Conservation (phyloP, 805 yeast species). For the Metschnikowia baotianmanensis region DNA sequence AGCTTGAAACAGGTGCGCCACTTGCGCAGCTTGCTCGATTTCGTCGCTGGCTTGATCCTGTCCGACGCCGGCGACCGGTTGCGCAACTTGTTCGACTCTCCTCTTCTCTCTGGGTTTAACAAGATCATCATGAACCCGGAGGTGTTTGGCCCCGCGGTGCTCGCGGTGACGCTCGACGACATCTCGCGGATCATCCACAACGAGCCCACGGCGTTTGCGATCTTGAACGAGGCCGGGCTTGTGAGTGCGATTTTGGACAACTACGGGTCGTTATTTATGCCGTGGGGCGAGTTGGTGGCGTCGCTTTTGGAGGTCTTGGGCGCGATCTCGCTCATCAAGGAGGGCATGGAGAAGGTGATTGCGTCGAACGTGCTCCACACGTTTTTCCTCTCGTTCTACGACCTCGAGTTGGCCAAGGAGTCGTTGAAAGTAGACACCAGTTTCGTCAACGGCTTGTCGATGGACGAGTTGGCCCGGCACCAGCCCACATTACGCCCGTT, state of each 20-base stretch:
- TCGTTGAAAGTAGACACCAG: conserved; percentile 49
- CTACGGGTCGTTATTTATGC: conserved; percentile 54
- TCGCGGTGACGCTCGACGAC: conserved; percentile 60
- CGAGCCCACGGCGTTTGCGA: conserved; percentile 85
- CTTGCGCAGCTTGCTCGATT: conserved; percentile 51
- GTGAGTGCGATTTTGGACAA: conserved; percentile 62
- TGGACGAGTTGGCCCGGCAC: conserved; percentile 83
- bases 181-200: conserved; percentile 74
- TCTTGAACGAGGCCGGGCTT: conserved; percentile 74
- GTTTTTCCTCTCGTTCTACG: conserved; percentile 51
- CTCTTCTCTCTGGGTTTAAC: conserved; percentile 61
- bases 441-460: conserved; percentile 57
- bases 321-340: conserved; percentile 75
- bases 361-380: conserved; percentile 33
- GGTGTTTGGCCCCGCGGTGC: conserved; percentile 64
- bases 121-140: conserved; percentile 53
- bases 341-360: conserved; percentile 62
- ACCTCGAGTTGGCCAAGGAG: conserved; percentile 50
- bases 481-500: conserved; percentile 68
- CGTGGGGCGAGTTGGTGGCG: conserved; percentile 55
- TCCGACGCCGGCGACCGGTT: conserved; percentile 82
- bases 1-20: conserved; percentile 58
- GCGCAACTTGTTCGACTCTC: conserved; percentile 82
- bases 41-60: conserved; percentile 61
- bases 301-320: conserved; percentile 67